Percentiles rank a stretch among this genome's conserved stretches.
These are phyloP conservation scores for Scheffersomyces illinoinensis DNA, from an alignment of 1,139 yeast genomes.

Conservation along the genomic window DNA sequence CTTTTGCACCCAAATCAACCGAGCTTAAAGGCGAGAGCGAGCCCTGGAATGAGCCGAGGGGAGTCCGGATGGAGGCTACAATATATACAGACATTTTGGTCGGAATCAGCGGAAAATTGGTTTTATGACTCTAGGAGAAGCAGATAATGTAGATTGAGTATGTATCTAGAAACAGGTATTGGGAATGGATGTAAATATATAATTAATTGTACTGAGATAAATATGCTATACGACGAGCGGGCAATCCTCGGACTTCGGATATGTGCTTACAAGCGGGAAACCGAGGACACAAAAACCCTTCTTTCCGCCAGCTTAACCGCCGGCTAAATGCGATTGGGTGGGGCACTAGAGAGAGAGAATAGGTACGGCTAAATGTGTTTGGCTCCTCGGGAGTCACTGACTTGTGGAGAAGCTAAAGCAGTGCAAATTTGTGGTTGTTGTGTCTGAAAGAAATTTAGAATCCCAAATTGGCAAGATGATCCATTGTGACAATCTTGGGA, in stretches of 20 bases:
- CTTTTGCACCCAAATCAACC: background rate
- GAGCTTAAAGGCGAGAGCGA: background rate
- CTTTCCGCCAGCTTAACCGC: background rate
- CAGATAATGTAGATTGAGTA: background rate
- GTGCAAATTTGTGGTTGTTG: background rate
- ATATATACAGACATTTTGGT: background rate
- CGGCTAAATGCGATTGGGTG: background rate
- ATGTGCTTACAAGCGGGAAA: background rate
- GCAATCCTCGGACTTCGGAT: background rate
- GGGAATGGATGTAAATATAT: background rate
- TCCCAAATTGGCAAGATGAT: background rate
- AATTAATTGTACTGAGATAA: too few relatives aligned
- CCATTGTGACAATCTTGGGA: background rate
- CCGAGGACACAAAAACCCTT: background rate
- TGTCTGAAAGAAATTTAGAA: background rate
- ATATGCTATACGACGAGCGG: background rate
- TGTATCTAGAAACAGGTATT: background rate
- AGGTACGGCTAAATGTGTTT: background rate
- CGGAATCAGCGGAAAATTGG: background rate
- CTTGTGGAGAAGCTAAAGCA: background rate
- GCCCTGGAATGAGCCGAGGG: slow-evolving; percentile 1
- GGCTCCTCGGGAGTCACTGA: background rate
- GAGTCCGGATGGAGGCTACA: background rate
- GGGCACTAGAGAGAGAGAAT: background rate
- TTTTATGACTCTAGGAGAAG: background rate